Percentiles rank a stretch among this genome's conserved stretches.
Conservation (phyloP, 495 filamentous ascomycete genomes). For the Trypethelium eluteriae region DNA sequence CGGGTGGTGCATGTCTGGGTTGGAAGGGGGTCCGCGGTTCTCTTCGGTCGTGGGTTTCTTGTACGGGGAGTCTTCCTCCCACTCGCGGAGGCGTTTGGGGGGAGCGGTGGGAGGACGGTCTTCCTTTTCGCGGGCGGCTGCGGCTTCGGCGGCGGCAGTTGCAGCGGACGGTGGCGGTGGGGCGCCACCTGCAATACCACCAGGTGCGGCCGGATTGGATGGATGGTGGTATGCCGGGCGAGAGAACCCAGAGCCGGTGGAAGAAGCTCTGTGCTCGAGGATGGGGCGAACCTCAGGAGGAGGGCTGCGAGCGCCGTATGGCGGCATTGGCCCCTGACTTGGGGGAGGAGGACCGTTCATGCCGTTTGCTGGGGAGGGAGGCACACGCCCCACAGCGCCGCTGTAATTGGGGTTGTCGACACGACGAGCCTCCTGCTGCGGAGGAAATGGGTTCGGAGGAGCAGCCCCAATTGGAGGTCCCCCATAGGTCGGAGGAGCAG, state of each 20-base stretch:
- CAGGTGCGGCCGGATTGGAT: slow-evolving; percentile 54
- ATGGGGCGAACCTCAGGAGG: slow-evolving; percentile 72
- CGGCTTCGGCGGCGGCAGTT: slow-evolving; percentile 54
- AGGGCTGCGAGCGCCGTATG: slow-evolving; percentile 20
- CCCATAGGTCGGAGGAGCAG: slow-evolving; percentile 56
- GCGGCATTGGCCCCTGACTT: slow-evolving; percentile 12
- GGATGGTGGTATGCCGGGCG: slow-evolving; percentile 71
- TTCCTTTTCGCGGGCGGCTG: slow-evolving; percentile 73
- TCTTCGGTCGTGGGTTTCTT: slow-evolving; percentile 91
- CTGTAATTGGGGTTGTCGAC: slow-evolving; percentile 63
- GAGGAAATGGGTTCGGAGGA: slow-evolving; percentile 32
- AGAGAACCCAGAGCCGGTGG: slow-evolving; percentile 72
- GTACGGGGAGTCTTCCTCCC: slow-evolving; percentile 69
- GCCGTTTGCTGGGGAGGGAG: slow-evolving; percentile 15
- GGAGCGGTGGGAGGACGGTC: slow-evolving; percentile 65
- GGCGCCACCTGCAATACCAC: slow-evolving; percentile 67
- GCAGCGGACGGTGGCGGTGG: slow-evolving; percentile 66
- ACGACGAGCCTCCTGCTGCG: slow-evolving; percentile 35
- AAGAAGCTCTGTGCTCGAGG: slow-evolving; percentile 75
- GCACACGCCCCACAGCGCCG: slow-evolving; percentile 1
- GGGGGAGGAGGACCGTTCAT: slow-evolving; percentile 14
- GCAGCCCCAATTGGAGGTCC: slow-evolving; percentile 54
- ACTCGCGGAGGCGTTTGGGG: slow-evolving; percentile 79
- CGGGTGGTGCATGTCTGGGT: slow-evolving; percentile 49
- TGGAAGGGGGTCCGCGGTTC: slow-evolving; percentile 74